These are phyloP conservation scores for Solanum verrucosum DNA, from an alignment of 257 asterid genomes.

Conservation along the genomic window DNA sequence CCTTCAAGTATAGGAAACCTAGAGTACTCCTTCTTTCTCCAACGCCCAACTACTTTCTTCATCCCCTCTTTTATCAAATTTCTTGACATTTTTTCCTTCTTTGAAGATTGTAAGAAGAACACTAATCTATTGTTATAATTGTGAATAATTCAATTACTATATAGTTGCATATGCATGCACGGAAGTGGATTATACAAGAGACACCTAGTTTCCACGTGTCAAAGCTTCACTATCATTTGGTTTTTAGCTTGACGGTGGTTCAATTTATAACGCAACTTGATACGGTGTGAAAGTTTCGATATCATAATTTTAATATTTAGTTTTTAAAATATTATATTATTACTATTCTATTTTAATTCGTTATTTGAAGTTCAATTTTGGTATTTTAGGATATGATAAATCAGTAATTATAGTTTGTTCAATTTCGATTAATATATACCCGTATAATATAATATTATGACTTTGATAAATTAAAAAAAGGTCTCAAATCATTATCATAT, in stretches of 20 bases:
- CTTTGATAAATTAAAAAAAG: no score
- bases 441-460: no score
- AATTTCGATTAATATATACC: no score
- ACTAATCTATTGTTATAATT: background rate
- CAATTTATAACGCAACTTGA: background rate
- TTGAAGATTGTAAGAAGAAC: background rate
- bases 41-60: constrained; percentile 11
- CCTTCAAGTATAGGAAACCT: constrained; percentile 40
- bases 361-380: no score
- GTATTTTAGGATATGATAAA: no score
- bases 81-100: constrained; percentile 14
- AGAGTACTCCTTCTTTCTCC: background rate
- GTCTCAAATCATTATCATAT: no score
- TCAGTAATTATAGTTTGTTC: no score
- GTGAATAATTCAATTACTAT: no score
- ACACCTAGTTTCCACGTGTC: constrained; percentile 28
- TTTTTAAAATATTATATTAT: no score
- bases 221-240: background rate
- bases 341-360: no score
- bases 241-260: background rate
- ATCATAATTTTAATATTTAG: no score
- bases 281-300: no score
- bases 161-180: background rate
- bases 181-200: background rate
- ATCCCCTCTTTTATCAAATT: constrained; percentile 24